Conservation (phyloP, 2,329 filamentous ascomycete genomes). For the Cladosporium sp. region DNA sequence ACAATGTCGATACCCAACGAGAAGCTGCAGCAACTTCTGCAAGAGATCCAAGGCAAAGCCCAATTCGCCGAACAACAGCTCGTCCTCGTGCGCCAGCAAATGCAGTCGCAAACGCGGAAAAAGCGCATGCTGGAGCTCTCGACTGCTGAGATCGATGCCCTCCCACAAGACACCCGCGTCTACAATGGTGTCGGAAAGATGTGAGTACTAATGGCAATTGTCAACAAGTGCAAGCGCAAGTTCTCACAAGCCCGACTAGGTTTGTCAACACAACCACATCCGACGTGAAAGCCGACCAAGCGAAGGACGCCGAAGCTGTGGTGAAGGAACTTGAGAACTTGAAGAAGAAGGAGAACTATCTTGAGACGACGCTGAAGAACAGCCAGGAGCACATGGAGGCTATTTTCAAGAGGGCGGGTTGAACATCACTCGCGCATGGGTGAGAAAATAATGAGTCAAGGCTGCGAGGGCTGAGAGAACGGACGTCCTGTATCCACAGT, state of each 20-base stretch:
- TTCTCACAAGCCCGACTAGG: constrained; percentile 54
- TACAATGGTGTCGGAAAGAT: constrained; percentile 98
- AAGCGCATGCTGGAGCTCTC: constrained; percentile 87
- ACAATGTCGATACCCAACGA: constrained; percentile 91
- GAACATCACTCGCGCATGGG: constrained; percentile 14
- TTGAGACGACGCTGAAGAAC: constrained; percentile 95
- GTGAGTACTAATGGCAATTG: constrained; percentile 49
- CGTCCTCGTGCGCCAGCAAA: constrained; percentile 78
- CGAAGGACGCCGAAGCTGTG: constrained; percentile 70
- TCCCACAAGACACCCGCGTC: constrained; percentile 74
- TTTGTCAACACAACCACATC: constrained; percentile 78
- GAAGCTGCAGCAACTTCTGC: constrained; percentile 89
- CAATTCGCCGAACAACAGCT: constrained; percentile 90
- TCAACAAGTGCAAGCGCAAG: neutral
- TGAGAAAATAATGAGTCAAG: neutral
- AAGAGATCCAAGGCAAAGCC: constrained; percentile 91
- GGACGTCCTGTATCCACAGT: neutral
- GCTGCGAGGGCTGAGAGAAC: constrained; percentile 26
- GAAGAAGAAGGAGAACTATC: constrained; percentile 85
- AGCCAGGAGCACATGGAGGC: constrained; percentile 88
- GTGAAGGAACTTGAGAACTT: constrained; percentile 77
- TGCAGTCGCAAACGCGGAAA: constrained; percentile 82
- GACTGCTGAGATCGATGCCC: constrained; percentile 72
- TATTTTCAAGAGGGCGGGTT: constrained; percentile 62
- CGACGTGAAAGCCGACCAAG: constrained; percentile 73